Evolutionary conservation across 2,329 filamentous ascomycete species (phyloP).

Genomic region (Cryphonectria parasitica): DNA sequence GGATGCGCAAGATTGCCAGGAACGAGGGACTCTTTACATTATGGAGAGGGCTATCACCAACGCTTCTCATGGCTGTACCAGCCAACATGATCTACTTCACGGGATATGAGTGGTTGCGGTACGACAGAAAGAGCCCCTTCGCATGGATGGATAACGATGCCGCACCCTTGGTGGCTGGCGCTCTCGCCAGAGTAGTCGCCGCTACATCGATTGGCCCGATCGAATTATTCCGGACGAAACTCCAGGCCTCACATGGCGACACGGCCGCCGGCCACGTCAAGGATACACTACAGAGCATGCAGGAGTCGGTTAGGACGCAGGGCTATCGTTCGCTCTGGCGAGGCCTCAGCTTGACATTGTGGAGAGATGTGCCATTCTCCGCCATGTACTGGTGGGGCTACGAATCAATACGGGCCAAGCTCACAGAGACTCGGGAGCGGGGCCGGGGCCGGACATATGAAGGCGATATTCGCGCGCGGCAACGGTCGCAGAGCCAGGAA

Average conservation of each 20-base stretch:
- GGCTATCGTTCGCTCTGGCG: slow-evolving; percentile 88
- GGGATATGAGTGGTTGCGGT: slow-evolving; percentile 93
- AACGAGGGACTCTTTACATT: slow-evolving; percentile 87
- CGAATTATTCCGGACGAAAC: slow-evolving; percentile 89
- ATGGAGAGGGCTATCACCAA: slow-evolving; percentile 94
- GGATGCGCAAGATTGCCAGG: slow-evolving; percentile 88
- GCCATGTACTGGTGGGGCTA: slow-evolving; percentile 99
- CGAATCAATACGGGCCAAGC: slow-evolving; percentile 73
- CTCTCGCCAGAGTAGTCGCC: slow-evolving; percentile 76
- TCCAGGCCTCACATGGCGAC: slow-evolving; percentile 74
- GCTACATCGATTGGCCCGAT: slow-evolving; percentile 86
- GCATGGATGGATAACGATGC: slow-evolving; percentile 68
- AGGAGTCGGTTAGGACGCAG: slow-evolving; percentile 75
- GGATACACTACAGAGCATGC: slow-evolving; percentile 75
- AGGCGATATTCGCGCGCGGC: slow-evolving; percentile 47
- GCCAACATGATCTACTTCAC: slow-evolving; percentile 99
- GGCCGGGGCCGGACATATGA: slow-evolving; percentile 48
- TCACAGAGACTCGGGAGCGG: slow-evolving; percentile 70
- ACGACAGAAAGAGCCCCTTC: slow-evolving; percentile 73
- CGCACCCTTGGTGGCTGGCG: slow-evolving; percentile 79
- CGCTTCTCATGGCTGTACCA: slow-evolving; percentile 89
- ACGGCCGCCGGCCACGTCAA: slow-evolving; percentile 71
- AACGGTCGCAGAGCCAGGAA: slow-evolving; percentile 65
- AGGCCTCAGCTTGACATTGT: slow-evolving; percentile 86
- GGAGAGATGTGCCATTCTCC: slow-evolving; percentile 97